phyloP scores from a whole-genome alignment of 2,329 filamentous ascomycete species.

The Cercospora sp. region DNA sequence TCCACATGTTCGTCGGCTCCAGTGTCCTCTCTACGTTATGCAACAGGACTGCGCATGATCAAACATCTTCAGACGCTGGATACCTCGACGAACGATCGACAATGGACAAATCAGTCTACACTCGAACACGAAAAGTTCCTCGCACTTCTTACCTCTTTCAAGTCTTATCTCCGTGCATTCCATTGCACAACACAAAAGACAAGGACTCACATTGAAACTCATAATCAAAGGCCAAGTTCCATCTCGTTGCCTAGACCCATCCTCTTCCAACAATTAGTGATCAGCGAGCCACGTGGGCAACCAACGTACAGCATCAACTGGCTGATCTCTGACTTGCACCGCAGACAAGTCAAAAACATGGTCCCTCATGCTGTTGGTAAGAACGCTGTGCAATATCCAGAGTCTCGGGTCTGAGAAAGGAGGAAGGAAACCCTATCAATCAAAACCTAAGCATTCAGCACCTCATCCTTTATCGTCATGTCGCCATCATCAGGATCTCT shows the following conservation, averaged over 20 bases:
- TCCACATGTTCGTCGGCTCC: neutral
- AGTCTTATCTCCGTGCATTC: neutral
- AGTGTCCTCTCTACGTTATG: neutral
- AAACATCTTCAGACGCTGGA: neutral
- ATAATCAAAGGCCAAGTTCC: neutral
- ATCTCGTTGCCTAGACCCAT: neutral
- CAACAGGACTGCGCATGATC: neutral
- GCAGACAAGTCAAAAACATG: neutral
- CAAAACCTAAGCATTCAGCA: neutral
- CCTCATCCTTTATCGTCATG: neutral
- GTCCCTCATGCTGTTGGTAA: neutral
- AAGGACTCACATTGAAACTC: neutral
- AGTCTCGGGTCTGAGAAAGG: neutral
- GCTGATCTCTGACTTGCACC: neutral
- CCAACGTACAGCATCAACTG: neutral
- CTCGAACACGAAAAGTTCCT: neutral
- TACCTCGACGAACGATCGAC: neutral
- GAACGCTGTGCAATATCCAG: neutral
- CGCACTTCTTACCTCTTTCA: neutral
- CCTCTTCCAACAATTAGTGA: neutral
- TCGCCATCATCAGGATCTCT: neutral
- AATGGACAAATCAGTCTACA: neutral
- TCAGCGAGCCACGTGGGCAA: neutral
- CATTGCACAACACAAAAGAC: neutral
- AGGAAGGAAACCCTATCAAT: neutral